phyloP scores from a whole-genome alignment of 306 rosid species.

The Macrotyloma uniflorum region DNA sequence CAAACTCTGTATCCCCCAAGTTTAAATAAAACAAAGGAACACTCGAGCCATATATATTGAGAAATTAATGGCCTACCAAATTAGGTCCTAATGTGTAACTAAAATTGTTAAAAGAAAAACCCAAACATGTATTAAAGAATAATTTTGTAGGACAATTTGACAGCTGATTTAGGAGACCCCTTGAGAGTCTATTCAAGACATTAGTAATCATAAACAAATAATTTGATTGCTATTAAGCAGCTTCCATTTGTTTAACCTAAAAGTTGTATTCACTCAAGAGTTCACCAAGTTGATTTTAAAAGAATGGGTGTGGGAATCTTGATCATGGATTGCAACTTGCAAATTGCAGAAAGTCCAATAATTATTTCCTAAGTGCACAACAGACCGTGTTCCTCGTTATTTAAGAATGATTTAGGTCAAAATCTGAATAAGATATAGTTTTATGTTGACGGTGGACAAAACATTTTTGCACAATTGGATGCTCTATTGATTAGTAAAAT shows the following conservation, averaged over 20 bases:
- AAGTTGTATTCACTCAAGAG: conserved; percentile 1
- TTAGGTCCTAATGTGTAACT: not conserved
- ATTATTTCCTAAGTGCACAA: not conserved
- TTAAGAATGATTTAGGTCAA: conserved; percentile 27
- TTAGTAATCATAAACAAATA: not conserved
- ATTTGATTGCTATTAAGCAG: conserved; percentile 8
- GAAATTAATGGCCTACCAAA: not conserved
- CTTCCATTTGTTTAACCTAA: conserved; percentile 24
- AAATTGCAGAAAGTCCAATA: conserved; percentile 27
- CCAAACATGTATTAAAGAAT: not conserved
- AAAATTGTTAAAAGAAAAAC: not conserved
- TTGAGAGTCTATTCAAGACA: conserved; percentile 14
- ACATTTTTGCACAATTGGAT: not conserved
- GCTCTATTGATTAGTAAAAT: not conserved
- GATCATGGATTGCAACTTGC: conserved; percentile 34
- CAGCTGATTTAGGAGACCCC: not conserved
- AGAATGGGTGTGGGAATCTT: conserved; percentile 29
- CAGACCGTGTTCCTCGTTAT: not conserved
- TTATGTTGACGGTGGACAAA: conserved; percentile 46
- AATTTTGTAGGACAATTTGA: not conserved
- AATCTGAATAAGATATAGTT: conserved; percentile 19
- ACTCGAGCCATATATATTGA: not conserved
- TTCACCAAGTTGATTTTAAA: not conserved
- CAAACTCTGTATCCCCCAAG: too few relatives aligned
- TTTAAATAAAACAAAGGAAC: too few relatives aligned